A percentile compares a stretch with the other conserved stretches of the same genome.
Evolutionary conservation across 179 eudicot genomes (phyloP).

Genomic region (Gypsophila paniculata): DNA sequence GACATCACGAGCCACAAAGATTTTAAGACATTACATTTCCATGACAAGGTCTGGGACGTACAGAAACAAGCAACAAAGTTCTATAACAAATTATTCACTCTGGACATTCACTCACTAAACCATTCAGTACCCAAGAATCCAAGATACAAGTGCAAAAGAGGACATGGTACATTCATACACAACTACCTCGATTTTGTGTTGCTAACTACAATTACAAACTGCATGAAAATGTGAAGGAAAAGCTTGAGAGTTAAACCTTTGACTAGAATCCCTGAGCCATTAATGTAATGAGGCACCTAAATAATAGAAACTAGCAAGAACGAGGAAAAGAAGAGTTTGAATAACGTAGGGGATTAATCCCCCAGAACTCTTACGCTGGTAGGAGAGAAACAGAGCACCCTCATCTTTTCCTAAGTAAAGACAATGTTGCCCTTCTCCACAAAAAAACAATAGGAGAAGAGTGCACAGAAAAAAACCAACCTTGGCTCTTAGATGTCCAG

Average conservation of each 20-base stretch:
- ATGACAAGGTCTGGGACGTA: neutral
- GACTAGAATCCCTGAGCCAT: neutral
- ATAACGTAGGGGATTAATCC: neutral
- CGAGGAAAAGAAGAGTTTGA: neutral
- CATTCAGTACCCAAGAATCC: neutral
- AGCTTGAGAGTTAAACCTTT: neutral
- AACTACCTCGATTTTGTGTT: neutral
- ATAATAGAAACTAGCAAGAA: neutral
- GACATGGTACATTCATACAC: neutral
- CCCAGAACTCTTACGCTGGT: neutral
- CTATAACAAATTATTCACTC: neutral
- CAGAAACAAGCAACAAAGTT: neutral
- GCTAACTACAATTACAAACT: neutral
- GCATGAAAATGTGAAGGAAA: neutral
- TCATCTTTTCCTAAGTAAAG: neutral
- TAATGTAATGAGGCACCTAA: neutral
- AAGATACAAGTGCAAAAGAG: neutral
- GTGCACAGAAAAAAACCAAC: slow-evolving; percentile 34
- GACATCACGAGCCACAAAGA: neutral
- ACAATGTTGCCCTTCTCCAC: neutral
- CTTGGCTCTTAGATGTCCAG: slow-evolving; percentile 96
- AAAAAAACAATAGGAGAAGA: neutral
- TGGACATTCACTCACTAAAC: neutral
- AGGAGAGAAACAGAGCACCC: neutral
- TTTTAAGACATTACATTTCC: neutral